Evolutionary conservation across 805 yeast genomes (phyloP).

Genomic region (Cyberlindnera mycetangii): DNA sequence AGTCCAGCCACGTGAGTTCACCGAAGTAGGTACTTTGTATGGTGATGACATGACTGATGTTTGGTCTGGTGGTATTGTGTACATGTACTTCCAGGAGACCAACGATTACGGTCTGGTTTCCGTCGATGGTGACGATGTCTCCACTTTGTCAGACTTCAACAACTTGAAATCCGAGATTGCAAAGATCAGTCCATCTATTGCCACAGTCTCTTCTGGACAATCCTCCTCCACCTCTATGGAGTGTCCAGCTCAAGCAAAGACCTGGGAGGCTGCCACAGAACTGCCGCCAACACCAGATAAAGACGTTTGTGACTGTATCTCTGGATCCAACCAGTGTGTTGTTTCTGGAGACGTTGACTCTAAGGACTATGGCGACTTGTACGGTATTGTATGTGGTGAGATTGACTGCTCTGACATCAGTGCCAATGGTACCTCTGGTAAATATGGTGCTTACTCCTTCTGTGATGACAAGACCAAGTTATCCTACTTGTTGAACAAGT

Average conservation of each 20-base stretch:
- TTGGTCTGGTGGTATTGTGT: constrained; percentile 93
- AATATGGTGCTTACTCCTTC: constrained; percentile 70
- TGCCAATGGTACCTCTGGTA: constrained; percentile 60
- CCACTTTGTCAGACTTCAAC: constrained; percentile 59
- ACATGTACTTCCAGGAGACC: constrained; percentile 85
- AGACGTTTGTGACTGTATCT: constrained; percentile 62
- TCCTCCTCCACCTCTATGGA: constrained; percentile 34
- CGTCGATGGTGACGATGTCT: constrained; percentile 45
- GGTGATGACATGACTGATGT: constrained; percentile 75
- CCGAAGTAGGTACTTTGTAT: constrained; percentile 69
- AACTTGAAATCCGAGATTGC: constrained; percentile 54
- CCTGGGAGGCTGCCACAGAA: constrained; percentile 65
- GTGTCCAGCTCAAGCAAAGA: constrained; percentile 49
- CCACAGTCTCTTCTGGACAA: constrained; percentile 31
- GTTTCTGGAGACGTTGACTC: constrained; percentile 47
- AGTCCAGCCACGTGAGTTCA: constrained; percentile 69
- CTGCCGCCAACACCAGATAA: constrained; percentile 80
- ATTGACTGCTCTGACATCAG: constrained; percentile 60
- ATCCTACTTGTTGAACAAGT: constrained; percentile 61
- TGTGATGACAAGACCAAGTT: constrained; percentile 71
- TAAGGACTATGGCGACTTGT: constrained; percentile 60
- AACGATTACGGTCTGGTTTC: constrained; percentile 81
- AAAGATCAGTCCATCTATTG: constrained; percentile 48
- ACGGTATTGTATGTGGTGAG: constrained; percentile 52
- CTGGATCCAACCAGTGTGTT: constrained; percentile 53